These are phyloP conservation scores for Lentinula lateritia DNA, from an alignment of 768 basidiomycete species.

Conservation along the genomic window DNA sequence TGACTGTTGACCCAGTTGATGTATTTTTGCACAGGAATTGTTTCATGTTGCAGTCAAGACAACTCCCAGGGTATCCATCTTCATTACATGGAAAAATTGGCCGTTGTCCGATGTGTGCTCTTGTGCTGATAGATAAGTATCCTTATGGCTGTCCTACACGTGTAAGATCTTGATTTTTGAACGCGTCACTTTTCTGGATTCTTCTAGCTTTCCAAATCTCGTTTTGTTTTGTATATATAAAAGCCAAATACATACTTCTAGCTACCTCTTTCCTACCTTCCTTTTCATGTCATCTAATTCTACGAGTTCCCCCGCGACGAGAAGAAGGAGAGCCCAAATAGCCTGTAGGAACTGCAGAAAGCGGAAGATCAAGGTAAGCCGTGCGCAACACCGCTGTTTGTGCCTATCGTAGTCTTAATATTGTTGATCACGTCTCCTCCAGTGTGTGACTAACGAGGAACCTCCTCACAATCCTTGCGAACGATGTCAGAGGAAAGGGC, in stretches of 20 bases:
- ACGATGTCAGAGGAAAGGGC: conserved; percentile 31
- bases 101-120: not conserved
- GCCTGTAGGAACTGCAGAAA: conserved; percentile 51
- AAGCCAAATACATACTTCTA: not conserved
- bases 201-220: not conserved
- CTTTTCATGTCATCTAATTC: conserved; percentile 1
- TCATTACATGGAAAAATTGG: conserved; percentile 1
- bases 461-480: conserved; percentile 28
- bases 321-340: conserved; percentile 36
- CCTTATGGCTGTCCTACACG: conserved; percentile 7
- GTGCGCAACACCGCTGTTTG: not conserved
- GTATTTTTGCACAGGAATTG: conserved; percentile 3
- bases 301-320: conserved; percentile 8
- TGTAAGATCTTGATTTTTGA: conserved; percentile 8
- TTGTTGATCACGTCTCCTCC: not conserved
- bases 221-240: not conserved
- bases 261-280: not conserved
- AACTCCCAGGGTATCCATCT: conserved; percentile 1
- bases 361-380: conserved; percentile 45
- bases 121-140: not conserved
- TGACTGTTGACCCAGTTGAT: conserved; percentile 1
- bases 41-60: conserved; percentile 6
- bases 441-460: conserved; percentile 25
- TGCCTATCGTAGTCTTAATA: not conserved
- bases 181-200: conserved; percentile 4